phyloP scores from a whole-genome alignment of 331 rosid genomes.

The Telfairia occidentalis region DNA sequence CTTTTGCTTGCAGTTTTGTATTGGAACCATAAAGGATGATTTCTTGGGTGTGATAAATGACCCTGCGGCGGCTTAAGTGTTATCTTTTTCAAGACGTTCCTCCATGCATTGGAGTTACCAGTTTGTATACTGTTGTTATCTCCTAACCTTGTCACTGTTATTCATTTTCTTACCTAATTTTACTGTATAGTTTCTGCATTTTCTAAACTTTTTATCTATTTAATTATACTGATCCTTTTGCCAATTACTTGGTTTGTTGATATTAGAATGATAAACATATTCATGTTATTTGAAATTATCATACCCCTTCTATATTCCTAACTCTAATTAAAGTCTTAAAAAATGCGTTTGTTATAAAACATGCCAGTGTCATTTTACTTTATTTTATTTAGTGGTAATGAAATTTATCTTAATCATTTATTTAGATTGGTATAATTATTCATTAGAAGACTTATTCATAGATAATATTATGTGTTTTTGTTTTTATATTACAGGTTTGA shows the following conservation, averaged over 20 bases:
- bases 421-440: too few relatives aligned
- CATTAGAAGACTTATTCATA: too few relatives aligned
- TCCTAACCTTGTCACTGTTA: background rate
- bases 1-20: constrained; percentile 58
- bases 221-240: background rate
- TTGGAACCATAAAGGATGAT: constrained; percentile 93
- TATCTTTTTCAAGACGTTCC: background rate
- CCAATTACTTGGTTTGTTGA: background rate
- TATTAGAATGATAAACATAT: background rate
- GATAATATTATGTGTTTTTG: too few relatives aligned
- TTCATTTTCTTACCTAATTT: background rate
- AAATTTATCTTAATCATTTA: too few relatives aligned
- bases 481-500: too few relatives aligned
- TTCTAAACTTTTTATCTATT: background rate
- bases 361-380: too few relatives aligned
- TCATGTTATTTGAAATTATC: background rate
- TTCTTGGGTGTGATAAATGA: constrained; percentile 97
- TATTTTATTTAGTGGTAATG: too few relatives aligned
- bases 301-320: background rate
- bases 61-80: constrained; percentile 24
- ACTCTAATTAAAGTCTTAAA: too few relatives aligned
- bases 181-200: background rate
- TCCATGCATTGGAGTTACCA: background rate
- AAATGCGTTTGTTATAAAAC: background rate
- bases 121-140: background rate